Base-by-base conservation (phyloP, 2,329 filamentous ascomycete species). In the Claviceps pazoutovae region DNA sequence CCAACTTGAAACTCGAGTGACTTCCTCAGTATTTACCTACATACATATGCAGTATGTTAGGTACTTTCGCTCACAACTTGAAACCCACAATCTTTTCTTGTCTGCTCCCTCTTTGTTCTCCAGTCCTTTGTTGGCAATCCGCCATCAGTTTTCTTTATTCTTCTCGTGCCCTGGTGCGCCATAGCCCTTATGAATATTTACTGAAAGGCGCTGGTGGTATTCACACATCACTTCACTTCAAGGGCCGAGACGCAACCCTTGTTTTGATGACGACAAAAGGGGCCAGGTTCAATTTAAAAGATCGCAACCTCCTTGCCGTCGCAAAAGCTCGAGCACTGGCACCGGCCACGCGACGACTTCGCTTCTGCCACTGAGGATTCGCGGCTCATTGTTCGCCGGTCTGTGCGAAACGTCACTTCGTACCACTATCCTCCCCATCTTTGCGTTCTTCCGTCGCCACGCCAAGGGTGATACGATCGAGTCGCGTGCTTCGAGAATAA, bases 261-360 rank as follows among this genome's bases (percentile, higher is more conserved):
- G 48, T 46, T 50, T 46, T 42, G 34, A 50, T 47, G 49, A 51
- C 49, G 49, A 51, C 42, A 42, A 7, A 46, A n/a, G 13, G 41
- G 14, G 17, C 19, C 14, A 19, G 42, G 26, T 7, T 34, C 21
- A 23, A 41, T 9, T 41, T 26, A 9, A 51, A 23, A 30, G 36
- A 42, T 30, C 34, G 41, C 19, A 51, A 46, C 38, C 19, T 39
- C 49, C 21, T 19, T 30, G 41, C 16, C n/a, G 41, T n/a, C 23
- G 17, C 26, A n/a, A 37, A 14, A 21, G 45, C 34, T 48, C 23
- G 39, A 42, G 9, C n/a, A 13, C n/a, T 41, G 16, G n/a, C 39
- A 44, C 37, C 4, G 7, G 3, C 16, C 34, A 3, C 48, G 13
- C 34, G 44, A 19, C 48, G 34, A 38, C 46, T 43, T 39, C 38